These are phyloP conservation scores for Hirsutella minnesotensis DNA, from an alignment of 2,329 filamentous ascomycete species.

Conservation along the genomic window DNA sequence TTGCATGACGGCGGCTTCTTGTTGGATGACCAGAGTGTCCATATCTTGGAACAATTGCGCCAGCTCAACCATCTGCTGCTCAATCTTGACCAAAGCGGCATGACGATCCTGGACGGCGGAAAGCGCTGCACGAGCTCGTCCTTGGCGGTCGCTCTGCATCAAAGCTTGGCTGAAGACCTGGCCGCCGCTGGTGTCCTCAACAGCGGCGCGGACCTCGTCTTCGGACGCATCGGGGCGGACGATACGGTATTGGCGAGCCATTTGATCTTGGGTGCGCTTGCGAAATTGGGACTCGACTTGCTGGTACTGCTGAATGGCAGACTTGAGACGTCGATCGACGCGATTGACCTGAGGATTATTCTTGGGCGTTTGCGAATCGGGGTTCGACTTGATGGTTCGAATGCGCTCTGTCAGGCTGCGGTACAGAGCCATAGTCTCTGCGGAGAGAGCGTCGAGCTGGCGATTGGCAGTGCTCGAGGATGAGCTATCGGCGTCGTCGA, in stretches of 20 bases:
- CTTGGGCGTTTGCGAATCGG: conserved; percentile 58
- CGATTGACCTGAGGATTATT: conserved; percentile 74
- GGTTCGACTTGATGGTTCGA: conserved; percentile 70
- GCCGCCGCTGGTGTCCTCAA: conserved; percentile 57
- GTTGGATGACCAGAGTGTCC: conserved; percentile 73
- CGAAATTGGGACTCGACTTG: conserved; percentile 69
- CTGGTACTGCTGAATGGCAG: conserved; percentile 73
- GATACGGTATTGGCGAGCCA: conserved; percentile 83
- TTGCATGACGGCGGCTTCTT: conserved; percentile 66
- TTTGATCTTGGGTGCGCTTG: conserved; percentile 69
- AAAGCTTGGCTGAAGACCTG: conserved; percentile 85
- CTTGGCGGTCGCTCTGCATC: conserved; percentile 67
- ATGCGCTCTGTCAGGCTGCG: conserved; percentile 68
- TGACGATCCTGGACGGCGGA: conserved; percentile 74
- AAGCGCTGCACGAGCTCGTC: conserved; percentile 69
- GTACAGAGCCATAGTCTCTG: conserved; percentile 76
- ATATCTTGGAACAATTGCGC: conserved; percentile 83
- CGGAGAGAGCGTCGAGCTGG: conserved; percentile 60
- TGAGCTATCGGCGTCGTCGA: conserved; percentile 64
- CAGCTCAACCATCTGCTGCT: conserved; percentile 78
- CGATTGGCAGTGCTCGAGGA: conserved; percentile 52
- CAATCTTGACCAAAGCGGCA: conserved; percentile 81
- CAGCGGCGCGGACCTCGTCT: conserved; percentile 64
- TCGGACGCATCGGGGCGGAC: conserved; percentile 73
- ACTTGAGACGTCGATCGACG: conserved; percentile 68